Evolutionary conservation across 129 eudicot species (phyloP).

Genomic region (Flaveria bidentis): DNA sequence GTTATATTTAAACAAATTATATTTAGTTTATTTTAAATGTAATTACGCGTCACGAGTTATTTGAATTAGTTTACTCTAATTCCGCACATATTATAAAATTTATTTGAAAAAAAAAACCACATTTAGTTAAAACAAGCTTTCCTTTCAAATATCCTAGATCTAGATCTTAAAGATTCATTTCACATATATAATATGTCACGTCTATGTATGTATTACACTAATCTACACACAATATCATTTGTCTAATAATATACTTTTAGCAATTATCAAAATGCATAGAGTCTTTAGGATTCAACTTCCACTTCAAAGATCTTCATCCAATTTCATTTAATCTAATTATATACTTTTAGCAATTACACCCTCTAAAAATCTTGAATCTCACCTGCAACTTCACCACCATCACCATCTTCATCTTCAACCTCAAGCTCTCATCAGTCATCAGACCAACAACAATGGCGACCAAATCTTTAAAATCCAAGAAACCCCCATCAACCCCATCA

Average conservation of each 20-base stretch:
- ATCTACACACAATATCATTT: not conserved
- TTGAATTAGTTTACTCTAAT: no score
- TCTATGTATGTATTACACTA: not conserved
- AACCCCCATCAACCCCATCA: conserved; percentile 40
- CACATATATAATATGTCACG: not conserved
- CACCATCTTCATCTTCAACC: conserved; percentile 21
- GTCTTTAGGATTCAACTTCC: conserved; percentile 18
- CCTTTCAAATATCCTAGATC: not conserved
- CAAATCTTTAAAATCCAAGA: conserved; percentile 32
- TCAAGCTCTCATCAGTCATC: conserved; percentile 3
- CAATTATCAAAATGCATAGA: not conserved
- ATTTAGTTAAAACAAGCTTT: not conserved
- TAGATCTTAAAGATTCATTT: not conserved
- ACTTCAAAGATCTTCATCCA: conserved; percentile 25
- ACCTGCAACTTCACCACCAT: conserved; percentile 1
- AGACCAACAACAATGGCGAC: conserved; percentile 33
- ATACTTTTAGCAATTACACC: not conserved
- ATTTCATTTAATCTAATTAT: not conserved
- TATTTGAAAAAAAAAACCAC: not conserved
- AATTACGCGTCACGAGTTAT: no score
- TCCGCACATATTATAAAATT: no score
- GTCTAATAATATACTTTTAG: not conserved
- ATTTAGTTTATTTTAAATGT: not conserved
- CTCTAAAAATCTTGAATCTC: conserved; percentile 18
- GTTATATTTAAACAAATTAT: not conserved